Evolutionary conservation across 108 stramenopile genomes (phyloP), one percentile per base, ranked within the genome.

Genomic region (Thalassiosira profunda): DNA sequence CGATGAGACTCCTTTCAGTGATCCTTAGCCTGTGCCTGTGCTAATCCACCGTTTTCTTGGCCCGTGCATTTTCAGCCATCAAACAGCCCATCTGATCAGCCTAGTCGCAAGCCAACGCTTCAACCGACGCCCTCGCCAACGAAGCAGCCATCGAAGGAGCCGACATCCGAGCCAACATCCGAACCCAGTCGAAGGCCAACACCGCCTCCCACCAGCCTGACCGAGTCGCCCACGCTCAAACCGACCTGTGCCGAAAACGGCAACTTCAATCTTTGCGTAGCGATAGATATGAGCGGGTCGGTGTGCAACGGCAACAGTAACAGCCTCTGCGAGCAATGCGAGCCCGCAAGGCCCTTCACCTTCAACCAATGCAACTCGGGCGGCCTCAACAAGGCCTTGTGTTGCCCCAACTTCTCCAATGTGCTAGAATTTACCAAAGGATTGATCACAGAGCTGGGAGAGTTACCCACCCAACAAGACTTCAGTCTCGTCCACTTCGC

Each of bases 261-360:
- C 9, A 31, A 77, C 35, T 63, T 77, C 29, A 77, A 77, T 43
- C 26, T 69, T 26, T 77, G 76, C 56, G 38, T 77, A 17, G 67
- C 76, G 14, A 29, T 77, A 21, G 76, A 77, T 25, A 69, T 69
- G 67, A 68, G 66, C 29, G 76, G 67, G 37, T 58, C 55, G 15
- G 67, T 71, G 31, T 71, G 70, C 37, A 61, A 31, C 12, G 74
- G 74, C 34, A 55, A 55, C 30, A 30, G 42, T 56, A 67, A 67
- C 45, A 24, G 12, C 14, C n/a, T 24, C 1, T 76, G 74, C 24
- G 18, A 48, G 17, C n/a, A n/a, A n/a, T n/a, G n/a, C n/a, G n/a
- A n/a, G n/a, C n/a, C n/a, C n/a, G n/a, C n/a, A n/a, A n/a, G n/a
- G n/a, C n/a, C n/a, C n/a, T n/a, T n/a, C n/a, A 24, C 47, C n/a